These are phyloP conservation scores for Russula brevipes DNA, from an alignment of 768 basidiomycete species.

Conservation along the genomic window DNA sequence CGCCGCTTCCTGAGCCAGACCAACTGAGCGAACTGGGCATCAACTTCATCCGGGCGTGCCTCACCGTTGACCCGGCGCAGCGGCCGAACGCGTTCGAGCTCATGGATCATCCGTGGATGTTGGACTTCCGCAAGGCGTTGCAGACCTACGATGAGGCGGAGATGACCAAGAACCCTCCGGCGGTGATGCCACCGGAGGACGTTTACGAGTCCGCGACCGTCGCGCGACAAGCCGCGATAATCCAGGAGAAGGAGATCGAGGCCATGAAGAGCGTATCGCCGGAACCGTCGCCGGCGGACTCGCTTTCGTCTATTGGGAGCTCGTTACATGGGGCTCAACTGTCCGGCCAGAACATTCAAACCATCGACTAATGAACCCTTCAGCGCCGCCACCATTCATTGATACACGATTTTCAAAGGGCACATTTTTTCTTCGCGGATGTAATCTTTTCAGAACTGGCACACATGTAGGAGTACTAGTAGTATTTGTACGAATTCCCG, in stretches of 20 bases:
- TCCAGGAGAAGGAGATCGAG: conserved; percentile 59
- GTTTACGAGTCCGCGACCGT: conserved; percentile 47
- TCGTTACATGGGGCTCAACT: neutral
- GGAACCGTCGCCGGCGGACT: conserved; percentile 39
- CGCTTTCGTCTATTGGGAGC: neutral
- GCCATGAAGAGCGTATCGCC: conserved; percentile 49
- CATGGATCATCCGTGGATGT: conserved; percentile 86
- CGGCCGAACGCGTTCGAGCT: conserved; percentile 84
- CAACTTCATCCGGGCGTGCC: conserved; percentile 87
- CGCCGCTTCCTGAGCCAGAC: conserved; percentile 86
- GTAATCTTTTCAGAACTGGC: neutral
- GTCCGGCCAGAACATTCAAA: neutral
- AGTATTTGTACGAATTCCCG: neutral
- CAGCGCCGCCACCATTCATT: neutral
- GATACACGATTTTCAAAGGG: neutral
- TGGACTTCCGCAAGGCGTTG: conserved; percentile 70
- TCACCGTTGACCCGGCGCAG: conserved; percentile 78
- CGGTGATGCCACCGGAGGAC: conserved; percentile 44
- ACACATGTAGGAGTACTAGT: neutral
- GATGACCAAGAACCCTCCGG: conserved; percentile 44
- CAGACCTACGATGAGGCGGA: conserved; percentile 63
- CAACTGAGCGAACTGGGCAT: conserved; percentile 88
- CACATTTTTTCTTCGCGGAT: neutral
- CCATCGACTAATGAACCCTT: neutral
- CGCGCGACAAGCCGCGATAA: conserved; percentile 51